Conservation (phyloP, 2,329 filamentous ascomycete species). For the Moelleriella libera region DNA sequence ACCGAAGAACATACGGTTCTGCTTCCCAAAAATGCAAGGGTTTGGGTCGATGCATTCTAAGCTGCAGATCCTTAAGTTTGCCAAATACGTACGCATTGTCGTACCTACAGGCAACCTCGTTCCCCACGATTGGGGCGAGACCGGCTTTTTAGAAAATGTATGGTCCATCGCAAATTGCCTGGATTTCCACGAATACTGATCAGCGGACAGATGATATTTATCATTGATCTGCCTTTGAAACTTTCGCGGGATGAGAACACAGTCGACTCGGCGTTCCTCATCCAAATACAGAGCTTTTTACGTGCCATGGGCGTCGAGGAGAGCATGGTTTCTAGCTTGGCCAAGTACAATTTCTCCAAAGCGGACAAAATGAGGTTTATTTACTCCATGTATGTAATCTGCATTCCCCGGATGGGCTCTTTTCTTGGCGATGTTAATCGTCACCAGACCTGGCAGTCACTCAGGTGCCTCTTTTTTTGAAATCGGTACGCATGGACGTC, state of each 20-base stretch:
- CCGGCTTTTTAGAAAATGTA: constrained; percentile 73
- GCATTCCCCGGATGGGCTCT: constrained; percentile 4
- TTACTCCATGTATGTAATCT: constrained; percentile 56
- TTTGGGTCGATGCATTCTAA: constrained; percentile 85
- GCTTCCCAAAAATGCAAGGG: constrained; percentile 71
- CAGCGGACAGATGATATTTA: constrained; percentile 54
- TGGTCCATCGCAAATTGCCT: constrained; percentile 9
- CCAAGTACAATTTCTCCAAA: constrained; percentile 67
- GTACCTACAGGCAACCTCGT: constrained; percentile 81
- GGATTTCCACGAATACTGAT: not conserved
- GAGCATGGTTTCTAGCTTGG: constrained; percentile 51
- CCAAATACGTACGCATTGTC: constrained; percentile 59
- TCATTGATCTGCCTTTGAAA: constrained; percentile 76
- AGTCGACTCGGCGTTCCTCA: constrained; percentile 40
- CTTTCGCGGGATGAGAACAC: constrained; percentile 9
- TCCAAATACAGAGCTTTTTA: constrained; percentile 59
- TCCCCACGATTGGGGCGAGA: constrained; percentile 80
- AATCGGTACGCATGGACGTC: constrained; percentile 14
- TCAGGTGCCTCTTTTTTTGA: constrained; percentile 12
- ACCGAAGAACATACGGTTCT: constrained; percentile 47
- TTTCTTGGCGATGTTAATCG: not conserved
- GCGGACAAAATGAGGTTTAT: constrained; percentile 67
- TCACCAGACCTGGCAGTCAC: constrained; percentile 20
- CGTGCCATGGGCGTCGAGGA: constrained; percentile 49
- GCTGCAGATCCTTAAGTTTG: constrained; percentile 75